Base-by-base conservation (phyloP, 2,329 filamentous ascomycete species). In the Colletotrichum lentis region DNA sequence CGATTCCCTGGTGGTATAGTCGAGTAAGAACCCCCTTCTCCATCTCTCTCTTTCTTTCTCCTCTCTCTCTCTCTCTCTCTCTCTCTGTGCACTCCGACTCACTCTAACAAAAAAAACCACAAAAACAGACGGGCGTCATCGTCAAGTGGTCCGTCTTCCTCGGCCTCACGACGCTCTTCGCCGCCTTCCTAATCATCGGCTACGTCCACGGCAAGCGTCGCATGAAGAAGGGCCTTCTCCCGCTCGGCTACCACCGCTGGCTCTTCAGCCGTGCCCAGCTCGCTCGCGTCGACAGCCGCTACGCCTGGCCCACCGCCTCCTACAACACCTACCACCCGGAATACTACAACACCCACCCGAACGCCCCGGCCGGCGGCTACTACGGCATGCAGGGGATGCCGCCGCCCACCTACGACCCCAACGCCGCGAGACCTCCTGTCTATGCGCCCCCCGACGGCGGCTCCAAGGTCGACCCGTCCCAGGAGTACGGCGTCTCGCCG, bases 121-220 rank as follows among this genome's bases (percentile, higher is more conserved):
- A 10, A 35, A 31, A 35, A 18, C 69, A 91, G 88, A 85, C 83
- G 43, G 90, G 88, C 64, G 78, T 85, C 64, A 89, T 90, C 66
- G 81, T 93, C 73, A 91, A 92, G 78, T 95, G 91, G 87, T 83
- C 85, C 54, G 79, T 95, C 68, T 87, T 94, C 74, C 85, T 86
- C 69, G 80, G 82, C 70, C 76, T 95, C 71, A 81, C 92, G 73
- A 67, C 84, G 63, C 64, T 88, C 68, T 78, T 92, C 73, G 76
- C 87, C 60, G 73, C 83, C 49, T 93, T 89, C 82, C 82, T 94
- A 73, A 72, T 92, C 62, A 82, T 87, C 67, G 91, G 91, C 69
- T 91, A 91, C 77, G 79, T 86, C 54, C 92, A 95, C 78, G 92
- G 91, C 53, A 87, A 87, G 76, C 79, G 80, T 53, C 84, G 92